phyloP scores from a whole-genome alignment of 2,329 filamentous ascomycete species.

The Neophaeococcomyces aloes region DNA sequence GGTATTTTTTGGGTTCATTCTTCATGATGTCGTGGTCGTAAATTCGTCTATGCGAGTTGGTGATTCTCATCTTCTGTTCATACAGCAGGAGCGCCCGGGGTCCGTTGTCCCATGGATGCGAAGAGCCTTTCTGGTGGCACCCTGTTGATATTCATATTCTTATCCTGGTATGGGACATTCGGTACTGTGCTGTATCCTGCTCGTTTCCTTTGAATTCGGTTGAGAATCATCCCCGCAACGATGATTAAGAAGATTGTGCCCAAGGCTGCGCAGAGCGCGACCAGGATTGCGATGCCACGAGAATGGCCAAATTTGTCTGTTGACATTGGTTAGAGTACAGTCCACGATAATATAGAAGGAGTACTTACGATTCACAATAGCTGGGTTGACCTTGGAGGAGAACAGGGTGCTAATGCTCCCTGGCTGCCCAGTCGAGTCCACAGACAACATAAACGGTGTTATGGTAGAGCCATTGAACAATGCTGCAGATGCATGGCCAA shows the following conservation, averaged over 20 bases:
- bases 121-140: slow-evolving; percentile 39
- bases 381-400: slow-evolving; percentile 68
- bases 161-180: slow-evolving; percentile 35
- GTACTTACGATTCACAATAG: slow-evolving; percentile 52
- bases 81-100: slow-evolving; percentile 9
- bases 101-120: slow-evolving; percentile 16
- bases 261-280: slow-evolving; percentile 38
- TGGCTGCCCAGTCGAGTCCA: slow-evolving; percentile 50
- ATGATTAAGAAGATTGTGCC: slow-evolving; percentile 40
- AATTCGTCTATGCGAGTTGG: slow-evolving; percentile 4
- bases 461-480: slow-evolving; percentile 76
- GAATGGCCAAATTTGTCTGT: slow-evolving; percentile 30
- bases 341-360: neutral
- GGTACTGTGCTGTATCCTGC: slow-evolving; percentile 38
- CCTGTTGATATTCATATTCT: slow-evolving; percentile 36
- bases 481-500: slow-evolving; percentile 74
- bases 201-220: slow-evolving; percentile 37
- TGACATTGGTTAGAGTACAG: neutral
- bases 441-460: slow-evolving; percentile 70
- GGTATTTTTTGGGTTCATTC: neutral
- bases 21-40: neutral
- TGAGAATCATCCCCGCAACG: slow-evolving; percentile 36
- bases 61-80: neutral
- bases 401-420: slow-evolving; percentile 76
- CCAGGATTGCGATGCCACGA: slow-evolving; percentile 35